phyloP scores from a whole-genome alignment of 2,329 filamentous ascomycete species.

The Fusarium sp. region DNA sequence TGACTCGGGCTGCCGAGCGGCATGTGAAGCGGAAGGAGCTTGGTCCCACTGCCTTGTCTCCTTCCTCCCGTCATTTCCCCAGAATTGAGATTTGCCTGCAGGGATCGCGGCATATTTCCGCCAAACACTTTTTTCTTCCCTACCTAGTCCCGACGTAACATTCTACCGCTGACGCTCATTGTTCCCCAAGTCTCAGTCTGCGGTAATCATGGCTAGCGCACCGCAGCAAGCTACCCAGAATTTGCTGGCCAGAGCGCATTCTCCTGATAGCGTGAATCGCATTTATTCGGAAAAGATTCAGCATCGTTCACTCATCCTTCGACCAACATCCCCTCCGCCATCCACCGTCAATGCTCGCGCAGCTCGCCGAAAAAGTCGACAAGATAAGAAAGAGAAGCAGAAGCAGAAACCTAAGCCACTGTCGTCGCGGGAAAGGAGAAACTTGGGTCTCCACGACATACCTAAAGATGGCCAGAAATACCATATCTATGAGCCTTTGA shows the following conservation, averaged over 20 bases:
- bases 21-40: conserved; percentile 47
- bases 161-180: background rate
- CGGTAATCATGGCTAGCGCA: conserved; percentile 52
- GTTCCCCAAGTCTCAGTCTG: conserved; percentile 2
- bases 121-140: conserved; percentile 21
- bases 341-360: conserved; percentile 67
- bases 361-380: conserved; percentile 64
- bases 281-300: conserved; percentile 88
- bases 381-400: conserved; percentile 61
- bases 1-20: conserved; percentile 36
- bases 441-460: conserved; percentile 79
- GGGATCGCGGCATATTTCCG: conserved; percentile 37
- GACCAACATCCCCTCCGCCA: conserved; percentile 77
- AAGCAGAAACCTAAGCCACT: conserved; percentile 74
- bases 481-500: conserved; percentile 80
- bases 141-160: background rate
- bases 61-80: conserved; percentile 34
- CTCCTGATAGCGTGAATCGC: conserved; percentile 75
- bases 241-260: conserved; percentile 83
- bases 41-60: conserved; percentile 33
- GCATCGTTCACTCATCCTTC: conserved; percentile 83
- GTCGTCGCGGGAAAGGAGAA: conserved; percentile 82
- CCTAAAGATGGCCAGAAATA: conserved; percentile 74
- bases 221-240: conserved; percentile 65
- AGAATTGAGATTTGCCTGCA: conserved; percentile 32